These are phyloP conservation scores for Sphagnurus paluster DNA, from an alignment of 1,284 basidiomycete species.

Conservation along the genomic window DNA sequence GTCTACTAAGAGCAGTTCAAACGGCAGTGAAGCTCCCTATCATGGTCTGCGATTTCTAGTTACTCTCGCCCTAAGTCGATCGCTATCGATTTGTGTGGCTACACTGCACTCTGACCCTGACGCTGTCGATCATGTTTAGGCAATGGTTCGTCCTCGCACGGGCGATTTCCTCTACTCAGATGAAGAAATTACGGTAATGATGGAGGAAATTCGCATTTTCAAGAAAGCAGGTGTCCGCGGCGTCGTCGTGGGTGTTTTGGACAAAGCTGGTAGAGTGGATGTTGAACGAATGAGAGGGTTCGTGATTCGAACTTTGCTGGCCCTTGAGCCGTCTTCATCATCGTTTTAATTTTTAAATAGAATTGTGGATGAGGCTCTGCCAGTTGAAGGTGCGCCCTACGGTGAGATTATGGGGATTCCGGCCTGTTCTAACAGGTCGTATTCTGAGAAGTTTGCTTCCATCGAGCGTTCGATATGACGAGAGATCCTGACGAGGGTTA, in stretches of 20 bases:
- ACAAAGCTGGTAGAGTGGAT: slow-evolving; percentile 60
- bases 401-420: too few species aligned
- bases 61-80: slow-evolving; percentile 5
- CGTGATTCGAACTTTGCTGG: slow-evolving; percentile 6
- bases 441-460: slow-evolving; percentile 66
- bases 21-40: slow-evolving; percentile 51
- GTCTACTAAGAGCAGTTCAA: slow-evolving; percentile 60
- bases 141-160: slow-evolving; percentile 75
- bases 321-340: not conserved
- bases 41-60: slow-evolving; percentile 58
- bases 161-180: slow-evolving; percentile 77
- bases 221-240: slow-evolving; percentile 58
- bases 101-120: slow-evolving; percentile 8
- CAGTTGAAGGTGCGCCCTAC: slow-evolving; percentile 56
- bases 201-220: slow-evolving; percentile 67
- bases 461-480: slow-evolving; percentile 81
- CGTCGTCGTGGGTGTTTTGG: slow-evolving; percentile 71
- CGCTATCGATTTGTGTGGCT: slow-evolving; percentile 4
- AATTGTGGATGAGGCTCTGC: slow-evolving; percentile 56
- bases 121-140: slow-evolving; percentile 45
- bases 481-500: slow-evolving; percentile 53
- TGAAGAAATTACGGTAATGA: slow-evolving; percentile 68
- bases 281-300: slow-evolving; percentile 51
- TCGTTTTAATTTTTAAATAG: slow-evolving; percentile 38
- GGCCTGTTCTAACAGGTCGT: not conserved